Evolutionary conservation across 768 basidiomycete genomes (phyloP).

Genomic region (Candolleomyces aberdarensis): DNA sequence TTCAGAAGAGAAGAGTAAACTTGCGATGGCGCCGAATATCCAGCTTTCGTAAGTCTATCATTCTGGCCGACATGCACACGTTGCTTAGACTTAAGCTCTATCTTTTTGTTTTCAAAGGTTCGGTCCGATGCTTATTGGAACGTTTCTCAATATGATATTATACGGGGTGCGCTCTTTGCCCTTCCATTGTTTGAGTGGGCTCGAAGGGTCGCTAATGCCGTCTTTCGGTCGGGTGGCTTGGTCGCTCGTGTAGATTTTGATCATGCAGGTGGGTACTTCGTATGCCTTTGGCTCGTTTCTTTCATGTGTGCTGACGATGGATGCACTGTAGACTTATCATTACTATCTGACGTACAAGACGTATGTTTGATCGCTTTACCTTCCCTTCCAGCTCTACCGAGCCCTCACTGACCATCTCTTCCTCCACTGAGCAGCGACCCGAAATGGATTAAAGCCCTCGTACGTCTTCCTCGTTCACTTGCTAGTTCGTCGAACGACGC

Average conservation of each 20-base stretch:
- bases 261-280: constrained; percentile 28
- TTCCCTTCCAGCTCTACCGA: neutral
- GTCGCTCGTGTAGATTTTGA: constrained; percentile 24
- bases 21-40: constrained; percentile 22
- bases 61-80: neutral
- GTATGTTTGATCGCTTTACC: constrained; percentile 22
- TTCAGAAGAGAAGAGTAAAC: neutral
- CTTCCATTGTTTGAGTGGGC: neutral
- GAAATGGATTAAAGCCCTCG: constrained; percentile 38
- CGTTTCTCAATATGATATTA: constrained; percentile 41
- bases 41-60: constrained; percentile 24
- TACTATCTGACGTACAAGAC: constrained; percentile 40
- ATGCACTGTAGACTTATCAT: constrained; percentile 23
- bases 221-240: neutral
- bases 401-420: neutral
- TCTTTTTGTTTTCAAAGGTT: constrained; percentile 23
- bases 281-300: neutral
- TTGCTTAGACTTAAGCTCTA: neutral
- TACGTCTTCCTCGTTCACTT: neutral
- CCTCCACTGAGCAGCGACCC: constrained; percentile 31
- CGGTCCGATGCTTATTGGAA: constrained; percentile 44
- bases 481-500: neutral
- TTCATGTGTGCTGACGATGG: neutral
- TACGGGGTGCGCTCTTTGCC: constrained; percentile 35
- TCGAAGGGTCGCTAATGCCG: neutral